Base-by-base conservation (phyloP, 768 basidiomycete species). In the Boletus vinaceobasis region DNA sequence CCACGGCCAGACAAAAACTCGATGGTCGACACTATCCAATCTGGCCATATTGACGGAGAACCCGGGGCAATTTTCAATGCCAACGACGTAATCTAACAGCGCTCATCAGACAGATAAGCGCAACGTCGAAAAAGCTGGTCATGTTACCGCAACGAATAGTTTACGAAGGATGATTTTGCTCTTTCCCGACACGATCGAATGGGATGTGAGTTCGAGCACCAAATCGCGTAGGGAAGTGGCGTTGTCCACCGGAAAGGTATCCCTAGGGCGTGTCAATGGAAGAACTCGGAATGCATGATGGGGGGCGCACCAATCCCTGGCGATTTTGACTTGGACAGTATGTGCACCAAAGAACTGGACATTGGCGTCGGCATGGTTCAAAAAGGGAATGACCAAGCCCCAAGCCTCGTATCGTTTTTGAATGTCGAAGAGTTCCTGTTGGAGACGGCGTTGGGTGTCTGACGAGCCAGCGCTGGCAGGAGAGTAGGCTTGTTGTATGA, bases 271-370 rank as follows among this genome's bases (percentile, higher is more conserved):
- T 14, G 57, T 66, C 43, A 60, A 35, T 36, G 37, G 44, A 47
- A 17, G 8, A 26, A 6, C 29, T 5, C 7, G 29, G 37, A 10
- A 38, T 36, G 49, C 21, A 36, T 13, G 50, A 23, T 36, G 5
- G 44, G 47, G 32, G 5, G 69, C 81, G 59, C 67, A 94, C 93
- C 93, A 96, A 69, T 96, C 94, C 59, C 94, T 77, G 14, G 88
- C 85, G 59, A 96, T 92, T 80, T 98, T 98, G 57, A 95, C 90
- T 66, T 95, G 92, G 3, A 88, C 83, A 0, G 92, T 97, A 63
- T 97, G 94, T 5, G 94, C 93, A 3, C 93, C 93, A 65, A 93
- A 96, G 78, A 96, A 98, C 68, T 94, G 89, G 10, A 96, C 90
- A 64, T 92, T 92, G 49, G 79, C 78, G 69, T 95, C 88, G 29